Percentiles rank a stretch among this genome's conserved stretches.
Evolutionary conservation across 1,284 basidiomycete species (phyloP).

Genomic region (Schizopora paradoxa): DNA sequence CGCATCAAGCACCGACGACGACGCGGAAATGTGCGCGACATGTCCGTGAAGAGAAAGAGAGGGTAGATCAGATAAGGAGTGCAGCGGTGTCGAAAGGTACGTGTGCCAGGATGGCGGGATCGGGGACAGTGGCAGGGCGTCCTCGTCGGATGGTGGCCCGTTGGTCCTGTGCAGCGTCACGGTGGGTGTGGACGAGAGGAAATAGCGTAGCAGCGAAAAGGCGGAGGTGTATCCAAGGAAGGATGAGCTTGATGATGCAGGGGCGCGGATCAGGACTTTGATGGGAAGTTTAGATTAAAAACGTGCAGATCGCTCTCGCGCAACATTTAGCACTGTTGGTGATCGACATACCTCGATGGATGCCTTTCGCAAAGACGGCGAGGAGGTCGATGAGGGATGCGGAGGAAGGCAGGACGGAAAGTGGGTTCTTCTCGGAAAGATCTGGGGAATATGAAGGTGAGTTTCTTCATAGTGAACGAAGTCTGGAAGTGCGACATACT

Average conservation of each 20-base stretch:
- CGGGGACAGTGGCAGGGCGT: slow-evolving; percentile 29
- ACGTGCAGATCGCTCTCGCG: background rate
- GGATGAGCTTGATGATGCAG: slow-evolving; percentile 29
- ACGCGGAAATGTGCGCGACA: slow-evolving; percentile 54
- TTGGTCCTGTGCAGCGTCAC: slow-evolving; percentile 7
- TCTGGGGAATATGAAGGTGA: slow-evolving; percentile 37
- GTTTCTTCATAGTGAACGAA: slow-evolving; percentile 1
- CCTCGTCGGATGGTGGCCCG: slow-evolving; percentile 13
- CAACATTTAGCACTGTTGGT: no score
- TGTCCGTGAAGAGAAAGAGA: slow-evolving; percentile 56
- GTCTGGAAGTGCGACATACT: slow-evolving; percentile 42
- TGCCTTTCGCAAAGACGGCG: slow-evolving; percentile 59
- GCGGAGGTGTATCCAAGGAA: slow-evolving; percentile 61
- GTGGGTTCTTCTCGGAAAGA: slow-evolving; percentile 75
- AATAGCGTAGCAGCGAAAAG: slow-evolving; percentile 56
- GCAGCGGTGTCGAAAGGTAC: slow-evolving; percentile 53
- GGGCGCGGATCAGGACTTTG: slow-evolving; percentile 46
- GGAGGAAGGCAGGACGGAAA: slow-evolving; percentile 55
- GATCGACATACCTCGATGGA: slow-evolving; percentile 52
- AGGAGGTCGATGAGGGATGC: slow-evolving; percentile 60
- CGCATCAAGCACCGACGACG: slow-evolving; percentile 60
- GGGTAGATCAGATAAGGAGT: slow-evolving; percentile 53
- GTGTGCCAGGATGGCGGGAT: no score
- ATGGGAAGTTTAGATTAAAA: slow-evolving; percentile 12
- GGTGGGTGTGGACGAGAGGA: slow-evolving; percentile 43